Percentiles rank a stretch among this genome's conserved stretches.
These are phyloP conservation scores for Capillidium heterosporum DNA, from an alignment of 371 early-diverging fungal genomes.

Conservation along the genomic window DNA sequence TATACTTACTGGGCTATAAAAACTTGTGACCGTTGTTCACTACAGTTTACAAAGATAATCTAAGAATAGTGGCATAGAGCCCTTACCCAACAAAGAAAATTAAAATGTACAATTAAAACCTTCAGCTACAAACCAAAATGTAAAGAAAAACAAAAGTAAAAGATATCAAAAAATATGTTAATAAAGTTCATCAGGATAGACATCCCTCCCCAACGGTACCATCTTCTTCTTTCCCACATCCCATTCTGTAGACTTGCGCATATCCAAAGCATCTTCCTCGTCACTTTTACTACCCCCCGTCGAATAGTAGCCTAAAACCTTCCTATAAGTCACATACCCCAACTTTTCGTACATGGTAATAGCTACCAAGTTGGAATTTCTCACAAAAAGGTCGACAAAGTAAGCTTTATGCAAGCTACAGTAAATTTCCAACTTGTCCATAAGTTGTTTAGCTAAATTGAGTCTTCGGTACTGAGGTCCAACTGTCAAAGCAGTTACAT, in stretches of 20 bases:
- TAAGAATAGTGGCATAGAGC: too few species aligned
- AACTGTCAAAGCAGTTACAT: constrained; percentile 96
- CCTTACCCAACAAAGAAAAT: too few species aligned
- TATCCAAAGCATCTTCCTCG: constrained; percentile 71
- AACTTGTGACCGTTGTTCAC: too few species aligned
- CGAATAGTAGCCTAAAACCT: constrained; percentile 79
- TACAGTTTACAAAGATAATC: too few species aligned
- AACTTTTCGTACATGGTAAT: constrained; percentile 88
- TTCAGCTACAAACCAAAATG: too few species aligned
- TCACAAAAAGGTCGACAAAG: constrained; percentile 96
- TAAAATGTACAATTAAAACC: too few species aligned
- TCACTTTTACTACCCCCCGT: constrained; percentile 57
- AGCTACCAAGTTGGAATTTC: constrained; percentile 87
- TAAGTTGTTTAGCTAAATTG: constrained; percentile 78
- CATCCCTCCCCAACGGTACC: constrained; percentile 9
- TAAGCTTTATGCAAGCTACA: constrained; percentile 74
- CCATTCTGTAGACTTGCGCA: constrained; percentile 68
- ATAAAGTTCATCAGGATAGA: constrained; percentile 5
- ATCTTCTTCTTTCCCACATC: constrained; percentile 51
- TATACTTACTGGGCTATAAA: too few species aligned
- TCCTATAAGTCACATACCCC: constrained; percentile 85
- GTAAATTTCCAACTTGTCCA: constrained; percentile 78
- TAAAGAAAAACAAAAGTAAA: too few species aligned
- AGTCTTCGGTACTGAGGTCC: constrained; percentile 88
- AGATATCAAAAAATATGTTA: too few species aligned